Base-by-base conservation (phyloP, 805 yeast species). In the Lipomyces japonicus region DNA sequence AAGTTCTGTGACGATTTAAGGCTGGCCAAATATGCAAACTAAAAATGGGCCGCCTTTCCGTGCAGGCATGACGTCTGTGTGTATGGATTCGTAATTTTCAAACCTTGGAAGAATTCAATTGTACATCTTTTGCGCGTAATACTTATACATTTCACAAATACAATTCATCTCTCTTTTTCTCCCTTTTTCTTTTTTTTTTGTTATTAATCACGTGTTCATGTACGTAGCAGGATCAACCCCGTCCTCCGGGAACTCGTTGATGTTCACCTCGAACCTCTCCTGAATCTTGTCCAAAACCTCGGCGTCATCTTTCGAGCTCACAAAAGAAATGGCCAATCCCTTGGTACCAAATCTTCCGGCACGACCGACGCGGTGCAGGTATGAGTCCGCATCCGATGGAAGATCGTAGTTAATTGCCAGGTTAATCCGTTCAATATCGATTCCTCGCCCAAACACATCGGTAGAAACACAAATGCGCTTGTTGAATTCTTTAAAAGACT, bases 321-420 rank as follows among this genome's bases (percentile, higher is more conserved):
- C 93, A 60, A 91, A 86, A 37, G 96, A 87, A 51, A 93, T 79
- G 46, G 97, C 95, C 64, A 93, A 81, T 75, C 98, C 98, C 76
- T 91, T 91, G 68, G 98, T 91, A 77, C 98, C 98, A 65, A 91
- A 91, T 80, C 98, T 90, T 75, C 98, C 98, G 62, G 98, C 98
- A 81, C 98, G 89, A 68, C 98, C 98, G 58, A 91, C 98, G 77
- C 98, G 88, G 77, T 91, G 98, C 69, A 91, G 80, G 74, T 93
- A 91, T 73, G 93, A 97, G 72, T 91, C 97, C 59, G 97, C 96
- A 31, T 90, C 97, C 60, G 72, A 76, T 63, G 98, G 96, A 76
- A 91, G 75, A 73, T 91, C 98, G 73, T 91, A 91, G 78, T 91
- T 93, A 77, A 91, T 89, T 56, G 98, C 98, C 70, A 91, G 75